These are phyloP conservation scores for Serendipita sp. DNA, from an alignment of 768 basidiomycete genomes.

Conservation along the genomic window DNA sequence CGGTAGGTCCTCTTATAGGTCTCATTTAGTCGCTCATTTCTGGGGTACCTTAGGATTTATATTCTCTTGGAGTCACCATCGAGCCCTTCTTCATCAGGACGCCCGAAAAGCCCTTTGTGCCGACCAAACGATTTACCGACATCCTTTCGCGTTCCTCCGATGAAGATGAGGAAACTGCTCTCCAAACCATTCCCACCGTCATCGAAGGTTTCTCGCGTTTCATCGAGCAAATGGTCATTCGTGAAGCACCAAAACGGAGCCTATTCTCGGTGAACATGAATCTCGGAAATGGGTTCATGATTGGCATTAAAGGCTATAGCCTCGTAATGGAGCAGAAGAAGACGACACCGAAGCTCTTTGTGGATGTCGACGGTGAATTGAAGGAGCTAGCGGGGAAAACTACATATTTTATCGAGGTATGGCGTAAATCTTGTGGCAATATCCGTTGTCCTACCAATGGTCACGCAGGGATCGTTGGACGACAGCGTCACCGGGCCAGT, in stretches of 20 bases:
- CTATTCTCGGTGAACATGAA: conserved; percentile 69
- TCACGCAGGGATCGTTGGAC: conserved; percentile 20
- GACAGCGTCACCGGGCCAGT: conserved; percentile 24
- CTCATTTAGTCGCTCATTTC: too few species aligned
- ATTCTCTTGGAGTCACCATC: conserved; percentile 59
- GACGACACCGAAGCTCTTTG: conserved; percentile 67
- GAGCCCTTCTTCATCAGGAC: conserved; percentile 84
- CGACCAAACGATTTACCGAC: conserved; percentile 25
- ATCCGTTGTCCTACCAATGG: not conserved
- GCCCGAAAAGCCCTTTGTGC: conserved; percentile 48
- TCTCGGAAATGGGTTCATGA: conserved; percentile 54
- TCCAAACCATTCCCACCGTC: conserved; percentile 59
- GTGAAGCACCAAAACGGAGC: conserved; percentile 69
- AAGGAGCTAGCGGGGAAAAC: conserved; percentile 60
- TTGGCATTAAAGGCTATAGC: conserved; percentile 84
- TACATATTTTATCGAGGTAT: conserved; percentile 62
- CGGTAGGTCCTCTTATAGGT: conserved; percentile 90
- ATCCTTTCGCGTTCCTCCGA: not conserved
- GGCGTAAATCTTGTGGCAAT: conserved; percentile 7
- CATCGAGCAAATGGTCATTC: conserved; percentile 48
- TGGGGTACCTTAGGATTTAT: conserved; percentile 44
- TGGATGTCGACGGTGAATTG: conserved; percentile 60
- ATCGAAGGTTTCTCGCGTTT: conserved; percentile 30
- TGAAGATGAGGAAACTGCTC: conserved; percentile 26
- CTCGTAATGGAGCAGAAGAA: conserved; percentile 80